A percentile compares a stretch with the other conserved stretches of the same genome.
phyloP scores from a whole-genome alignment of 371 early-diverging fungal genomes.

The Apophysomyces variabilis region DNA sequence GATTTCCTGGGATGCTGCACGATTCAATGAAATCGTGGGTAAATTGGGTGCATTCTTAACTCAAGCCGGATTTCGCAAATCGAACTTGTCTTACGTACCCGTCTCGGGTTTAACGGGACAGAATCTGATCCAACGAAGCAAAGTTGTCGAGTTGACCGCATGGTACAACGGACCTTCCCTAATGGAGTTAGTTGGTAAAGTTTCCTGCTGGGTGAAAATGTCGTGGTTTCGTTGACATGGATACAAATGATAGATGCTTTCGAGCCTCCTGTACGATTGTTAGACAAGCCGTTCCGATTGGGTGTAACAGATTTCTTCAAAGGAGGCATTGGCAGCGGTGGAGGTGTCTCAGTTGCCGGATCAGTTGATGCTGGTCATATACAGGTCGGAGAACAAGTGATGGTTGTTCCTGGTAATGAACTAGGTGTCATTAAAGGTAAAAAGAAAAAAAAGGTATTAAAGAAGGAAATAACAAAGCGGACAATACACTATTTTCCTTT shows the following conservation, averaged over 20 bases:
- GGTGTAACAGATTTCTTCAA: conserved; percentile 87
- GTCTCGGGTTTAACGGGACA: conserved; percentile 90
- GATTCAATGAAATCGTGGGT: conserved; percentile 74
- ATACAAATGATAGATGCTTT: conserved; percentile 57
- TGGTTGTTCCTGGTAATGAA: conserved; percentile 84
- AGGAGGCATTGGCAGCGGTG: conserved; percentile 71
- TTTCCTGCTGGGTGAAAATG: too few relatives aligned
- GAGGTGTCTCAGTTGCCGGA: conserved; percentile 83
- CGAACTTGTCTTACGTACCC: conserved; percentile 80
- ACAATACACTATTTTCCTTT: background rate
- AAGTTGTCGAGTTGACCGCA: conserved; percentile 27
- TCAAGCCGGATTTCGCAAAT: conserved; percentile 76
- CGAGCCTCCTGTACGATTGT: conserved; percentile 71
- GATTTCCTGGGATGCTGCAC: conserved; percentile 76
- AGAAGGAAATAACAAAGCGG: background rate
- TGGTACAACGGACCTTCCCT: conserved; percentile 81
- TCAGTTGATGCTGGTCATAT: conserved; percentile 85
- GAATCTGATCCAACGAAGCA: conserved; percentile 68
- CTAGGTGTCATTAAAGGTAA: conserved; percentile 77
- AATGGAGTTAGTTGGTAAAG: conserved; percentile 63
- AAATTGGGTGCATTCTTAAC: conserved; percentile 72
- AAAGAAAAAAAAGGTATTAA: background rate
- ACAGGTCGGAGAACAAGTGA: conserved; percentile 84
- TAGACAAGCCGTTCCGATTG: conserved; percentile 85
- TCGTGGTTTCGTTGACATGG: conserved; percentile 6